Percentiles rank a stretch among this genome's conserved stretches.
Evolutionary conservation across 129 eudicot species (phyloP).

Genomic region (Arctium lappa): DNA sequence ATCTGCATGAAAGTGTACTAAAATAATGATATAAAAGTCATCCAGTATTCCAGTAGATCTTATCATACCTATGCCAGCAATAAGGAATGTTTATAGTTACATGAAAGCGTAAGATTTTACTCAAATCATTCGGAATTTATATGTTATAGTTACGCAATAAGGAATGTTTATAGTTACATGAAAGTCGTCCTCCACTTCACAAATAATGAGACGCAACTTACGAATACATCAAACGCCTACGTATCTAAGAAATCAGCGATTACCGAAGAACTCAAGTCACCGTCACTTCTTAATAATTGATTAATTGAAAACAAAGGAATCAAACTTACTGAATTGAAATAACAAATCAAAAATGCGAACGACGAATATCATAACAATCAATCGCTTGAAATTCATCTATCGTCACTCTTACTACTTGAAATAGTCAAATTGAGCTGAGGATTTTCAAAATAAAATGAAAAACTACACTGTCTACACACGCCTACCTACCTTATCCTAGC

Average conservation of each 20-base stretch:
- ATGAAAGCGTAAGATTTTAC: neutral
- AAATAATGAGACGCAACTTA: no score
- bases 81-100: neutral
- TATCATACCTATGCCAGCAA: neutral
- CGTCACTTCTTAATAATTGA: neutral
- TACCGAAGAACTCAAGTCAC: neutral
- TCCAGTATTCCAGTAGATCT: neutral
- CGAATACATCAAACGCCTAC: neutral
- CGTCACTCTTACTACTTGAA: neutral
- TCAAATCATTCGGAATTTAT: neutral
- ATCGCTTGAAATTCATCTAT: neutral
- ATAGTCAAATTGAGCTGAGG: neutral
- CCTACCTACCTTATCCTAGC: no score
- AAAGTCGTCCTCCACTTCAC: no score
- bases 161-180: no score
- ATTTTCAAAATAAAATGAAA: neutral
- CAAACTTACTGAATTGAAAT: constrained; percentile 4
- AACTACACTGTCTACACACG: neutral
- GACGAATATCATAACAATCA: neutral
- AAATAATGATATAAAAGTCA: constrained; percentile 13
- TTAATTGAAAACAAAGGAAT: neutral
- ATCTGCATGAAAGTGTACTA: constrained; percentile 45
- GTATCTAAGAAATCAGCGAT: neutral
- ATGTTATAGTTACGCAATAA: neutral
- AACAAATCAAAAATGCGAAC: constrained; percentile 2